Evolutionary conservation across 2,329 filamentous ascomycete species (phyloP), one percentile per base, ranked within the genome.

Genomic region (Colletotrichum lentis): DNA sequence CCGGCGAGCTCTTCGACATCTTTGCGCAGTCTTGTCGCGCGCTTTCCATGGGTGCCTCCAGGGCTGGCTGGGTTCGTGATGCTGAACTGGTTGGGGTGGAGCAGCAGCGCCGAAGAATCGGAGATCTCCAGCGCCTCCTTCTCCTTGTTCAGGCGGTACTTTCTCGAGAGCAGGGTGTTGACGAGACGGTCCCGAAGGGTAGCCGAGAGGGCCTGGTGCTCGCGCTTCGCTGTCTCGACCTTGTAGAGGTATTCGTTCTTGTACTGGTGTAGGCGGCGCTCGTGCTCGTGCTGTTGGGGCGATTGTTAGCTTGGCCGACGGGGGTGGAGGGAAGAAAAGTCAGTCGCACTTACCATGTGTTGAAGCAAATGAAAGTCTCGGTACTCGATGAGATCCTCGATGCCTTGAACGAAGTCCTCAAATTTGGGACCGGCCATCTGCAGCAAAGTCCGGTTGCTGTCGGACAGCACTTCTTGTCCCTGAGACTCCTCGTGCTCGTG

Each of bases 341-440:
- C 27, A 18, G 41, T 49, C 18, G 35, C 50, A 78, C 88, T 75
- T 84, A 97, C 96, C 85, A 91, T 91, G 72, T 97, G 87, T 75
- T 90, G 87, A 7, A 91, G 90, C 75, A 98, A 81, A 73, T 94
- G 89, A 71, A 91, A 90, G 81, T 99, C 96, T 73, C 93, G 88
- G 74, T 93, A 88, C 79, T 98, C 94, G 72, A 97, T 89, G 8
- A 93, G 86, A 77, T 96, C 91, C 76, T 97, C 96, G 62, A 97
- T 87, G 70, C 95, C 89, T 72, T 93, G 88, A 22, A 96, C 88
- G 81, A 96, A 98, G 72, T 93, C 89, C 67, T 90, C 86, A 77
- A 97, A 97, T 75, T 91, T 88, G 74, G 90, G 92, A 1, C 96
- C 96, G 41, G 93, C 93, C 81, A 92, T 91, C 61, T 90, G 86